Base-by-base conservation (phyloP, 345 rosid genomes). In the Gossypioides kirkii region DNA sequence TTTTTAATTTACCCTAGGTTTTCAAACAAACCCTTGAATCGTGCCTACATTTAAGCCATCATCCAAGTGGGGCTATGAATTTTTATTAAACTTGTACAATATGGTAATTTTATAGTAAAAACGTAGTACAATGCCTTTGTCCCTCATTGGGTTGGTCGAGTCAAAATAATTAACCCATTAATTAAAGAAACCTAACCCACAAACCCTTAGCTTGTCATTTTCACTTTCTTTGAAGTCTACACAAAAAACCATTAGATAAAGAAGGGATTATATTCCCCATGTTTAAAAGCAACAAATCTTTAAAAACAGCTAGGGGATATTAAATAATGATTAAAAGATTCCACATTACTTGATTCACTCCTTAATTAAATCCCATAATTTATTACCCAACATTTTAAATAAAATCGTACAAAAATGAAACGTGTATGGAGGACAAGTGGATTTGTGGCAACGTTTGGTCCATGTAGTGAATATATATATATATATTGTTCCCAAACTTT, bases 401-500 rank as follows among this genome's bases (percentile, higher is more conserved):
- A 25, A 60, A 64, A 52, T 46, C 28, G 63, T 75, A 56, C 38
- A 66, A 66, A 71, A 18, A 18, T 20, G 38, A 49, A 43, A 75
- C 68, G 61, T 84, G 84, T 78, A 67, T 78, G 82, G 84, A 80
- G 60, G 74, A 73, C 22, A 80, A 72, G 81, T 54, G 60, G 77
- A 17, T 66, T 7, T 69, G 80, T 82, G 86, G 75, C 83, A 41
- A 18, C 60, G 52, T 65, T 58, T 16, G 69, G 61, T 56, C 32
- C 61, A 56, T 56, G 7, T 23, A 56, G 61, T 23, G 6, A 8
- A 56, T 4, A 10, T 8, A 16, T 49, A 10, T 8, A 16, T 49
- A 10, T 49, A 6, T n/a, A 17, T 17, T 52, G n/a, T 54, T 32
- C 38, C 38, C 38, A 4, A 32, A 32, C 6, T 80, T 80, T 80